Base-by-base conservation (phyloP, 164 flowering plant species). In the Vitis rupestris region DNA sequence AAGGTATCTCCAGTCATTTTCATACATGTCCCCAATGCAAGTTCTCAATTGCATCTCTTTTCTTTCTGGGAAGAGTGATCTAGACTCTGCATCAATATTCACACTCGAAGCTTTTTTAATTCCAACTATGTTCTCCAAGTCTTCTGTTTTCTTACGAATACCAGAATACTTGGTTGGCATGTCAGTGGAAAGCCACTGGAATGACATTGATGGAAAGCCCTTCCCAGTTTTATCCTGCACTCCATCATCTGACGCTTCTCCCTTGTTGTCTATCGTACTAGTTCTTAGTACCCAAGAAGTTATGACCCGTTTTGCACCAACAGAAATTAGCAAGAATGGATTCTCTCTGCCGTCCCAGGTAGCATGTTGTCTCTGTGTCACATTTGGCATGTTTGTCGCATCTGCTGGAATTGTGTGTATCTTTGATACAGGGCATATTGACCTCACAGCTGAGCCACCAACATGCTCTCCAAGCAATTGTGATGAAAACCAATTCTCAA, bases 381-480 rank as follows among this genome's bases (percentile, higher is more conserved):
- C 78, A 48, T 78, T 67, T 69, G 69, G 59, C 50, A 74, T 44
- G 59, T n/a, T 17, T 10, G 66, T 23, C 19, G 30, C 50, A 68
- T 77, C 77, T 10, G 72, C 64, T 64, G 68, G 63, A 49, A 70
- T 59, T 52, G 23, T 76, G 74, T 89, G 79, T 54, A 81, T 70
- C 74, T 85, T 84, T 67, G 92, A 87, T 58, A 90, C 91, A 54
- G 66, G 85, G 75, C 87, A 91, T 67, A 96, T 76, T 59, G 99
- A 89, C 72, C 97, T 86, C 67, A 96, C 98, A 64, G 98, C 97
- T 71, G 99, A 96, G 75, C 99, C 97, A 60, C 95, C 98, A 79
- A 96, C 97, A 89, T 96, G 98, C 72, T 96, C 97, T 51, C 99
- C 99, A 60, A 96, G 88, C 79, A 87, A 76, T 69, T 90, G 90